These are phyloP conservation scores for Hygrocybe punicea DNA, from an alignment of 768 basidiomycete genomes.

Conservation along the genomic window DNA sequence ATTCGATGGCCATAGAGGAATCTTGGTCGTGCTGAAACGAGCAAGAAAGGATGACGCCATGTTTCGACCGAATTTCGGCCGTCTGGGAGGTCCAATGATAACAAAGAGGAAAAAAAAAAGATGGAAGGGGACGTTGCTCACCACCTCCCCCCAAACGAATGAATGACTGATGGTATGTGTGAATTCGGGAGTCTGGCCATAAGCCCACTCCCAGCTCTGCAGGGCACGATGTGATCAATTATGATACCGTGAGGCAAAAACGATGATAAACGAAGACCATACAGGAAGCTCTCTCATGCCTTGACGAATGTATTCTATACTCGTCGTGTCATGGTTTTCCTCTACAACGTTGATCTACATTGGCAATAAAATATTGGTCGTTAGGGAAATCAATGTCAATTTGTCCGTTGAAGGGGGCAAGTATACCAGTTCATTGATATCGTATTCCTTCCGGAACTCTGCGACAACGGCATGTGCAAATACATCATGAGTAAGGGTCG, in stretches of 20 bases:
- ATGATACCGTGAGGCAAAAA: background rate
- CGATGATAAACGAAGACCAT: slow-evolving; percentile 21
- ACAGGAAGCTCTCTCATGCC: slow-evolving; percentile 76
- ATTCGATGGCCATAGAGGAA: background rate
- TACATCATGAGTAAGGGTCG: slow-evolving; percentile 55
- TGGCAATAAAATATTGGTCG: background rate
- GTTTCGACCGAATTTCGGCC: slow-evolving; percentile 55
- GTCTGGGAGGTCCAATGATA: slow-evolving; percentile 31
- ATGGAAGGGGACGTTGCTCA: slow-evolving; percentile 25
- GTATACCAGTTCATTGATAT: slow-evolving; percentile 31
- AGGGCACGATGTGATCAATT: background rate
- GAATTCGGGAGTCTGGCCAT: slow-evolving; percentile 93
- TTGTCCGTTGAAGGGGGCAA: slow-evolving; percentile 6
- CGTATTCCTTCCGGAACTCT: slow-evolving; percentile 64
- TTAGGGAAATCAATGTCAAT: background rate
- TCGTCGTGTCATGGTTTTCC: slow-evolving; percentile 43
- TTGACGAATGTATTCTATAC: slow-evolving; percentile 57
- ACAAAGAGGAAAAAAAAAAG: background rate
- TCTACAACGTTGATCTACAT: slow-evolving; percentile 42
- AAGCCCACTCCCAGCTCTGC: slow-evolving; percentile 91
- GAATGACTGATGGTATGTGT: slow-evolving; percentile 49
- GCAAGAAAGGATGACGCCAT: slow-evolving; percentile 60
- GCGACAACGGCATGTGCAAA: slow-evolving; percentile 68
- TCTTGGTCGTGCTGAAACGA: slow-evolving; percentile 19
- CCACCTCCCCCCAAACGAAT: slow-evolving; percentile 55